Evolutionary conservation across 192 early-diverging fungal species (phyloP).

Genomic region (Fimicolochytrium jonesii): DNA sequence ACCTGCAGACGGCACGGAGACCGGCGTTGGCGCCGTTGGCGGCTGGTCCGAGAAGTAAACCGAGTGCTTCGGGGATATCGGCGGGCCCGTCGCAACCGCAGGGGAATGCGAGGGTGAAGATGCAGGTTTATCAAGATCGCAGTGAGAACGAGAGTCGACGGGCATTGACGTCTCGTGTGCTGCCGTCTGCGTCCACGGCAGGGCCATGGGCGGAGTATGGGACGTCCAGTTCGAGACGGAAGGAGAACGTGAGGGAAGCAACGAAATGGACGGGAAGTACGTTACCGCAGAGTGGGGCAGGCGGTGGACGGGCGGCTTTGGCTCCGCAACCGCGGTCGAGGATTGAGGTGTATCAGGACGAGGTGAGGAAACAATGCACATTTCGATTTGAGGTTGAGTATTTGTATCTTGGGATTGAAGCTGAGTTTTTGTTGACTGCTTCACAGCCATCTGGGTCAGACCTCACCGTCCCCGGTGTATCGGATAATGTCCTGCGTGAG

Average conservation of each 20-base stretch:
- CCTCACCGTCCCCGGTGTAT: background rate
- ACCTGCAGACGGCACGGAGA: too few relatives aligned
- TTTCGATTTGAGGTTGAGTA: background rate
- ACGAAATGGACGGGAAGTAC: constrained; percentile 58
- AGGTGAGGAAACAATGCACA: background rate
- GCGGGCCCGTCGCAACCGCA: too few relatives aligned
- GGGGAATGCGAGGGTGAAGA: background rate
- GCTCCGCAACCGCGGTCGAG: background rate
- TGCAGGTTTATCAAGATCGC: constrained; percentile 9
- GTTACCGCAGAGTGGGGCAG: constrained; percentile 39
- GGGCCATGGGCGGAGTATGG: constrained; percentile 60
- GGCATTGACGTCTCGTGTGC: constrained; percentile 1
- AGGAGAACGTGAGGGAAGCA: constrained; percentile 66
- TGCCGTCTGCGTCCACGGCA: constrained; percentile 9
- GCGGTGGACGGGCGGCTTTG: background rate
- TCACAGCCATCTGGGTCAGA: constrained; percentile 8
- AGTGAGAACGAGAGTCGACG: background rate
- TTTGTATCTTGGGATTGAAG: background rate
- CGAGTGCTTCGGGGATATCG: too few relatives aligned
- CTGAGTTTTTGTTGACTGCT: too few relatives aligned
- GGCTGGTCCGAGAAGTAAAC: too few relatives aligned
- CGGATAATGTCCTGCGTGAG: background rate
- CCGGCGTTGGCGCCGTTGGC: too few relatives aligned
- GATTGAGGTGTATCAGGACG: constrained; percentile 26
- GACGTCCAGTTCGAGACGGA: constrained; percentile 51